These are phyloP conservation scores for Dissophora globulifera DNA, from an alignment of 192 early-diverging fungal species.

Conservation along the genomic window DNA sequence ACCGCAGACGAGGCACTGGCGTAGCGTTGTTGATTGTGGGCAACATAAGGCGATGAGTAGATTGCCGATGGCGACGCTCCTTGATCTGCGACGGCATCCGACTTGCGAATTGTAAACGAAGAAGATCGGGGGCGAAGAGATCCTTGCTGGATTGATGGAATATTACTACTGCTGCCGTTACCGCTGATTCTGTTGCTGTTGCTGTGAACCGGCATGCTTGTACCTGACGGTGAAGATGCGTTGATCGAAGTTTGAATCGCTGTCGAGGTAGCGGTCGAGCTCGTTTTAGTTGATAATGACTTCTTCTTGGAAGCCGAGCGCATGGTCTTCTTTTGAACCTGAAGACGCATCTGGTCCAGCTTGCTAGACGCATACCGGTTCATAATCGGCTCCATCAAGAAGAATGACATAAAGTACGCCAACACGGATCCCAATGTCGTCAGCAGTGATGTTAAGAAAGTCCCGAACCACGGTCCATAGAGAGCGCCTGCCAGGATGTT, in stretches of 20 bases:
- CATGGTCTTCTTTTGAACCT: conserved; percentile 48
- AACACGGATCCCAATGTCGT: conserved; percentile 48
- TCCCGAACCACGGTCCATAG: conserved; percentile 54
- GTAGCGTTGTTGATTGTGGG: too few species aligned
- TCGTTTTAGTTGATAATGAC: background rate
- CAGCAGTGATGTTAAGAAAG: conserved; percentile 46
- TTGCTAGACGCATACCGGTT: conserved; percentile 48
- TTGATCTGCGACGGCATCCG: conserved; percentile 4
- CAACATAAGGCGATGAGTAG: too few species aligned
- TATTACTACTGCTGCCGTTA: too few species aligned
- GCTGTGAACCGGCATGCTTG: background rate
- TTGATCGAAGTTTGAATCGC: conserved; percentile 22
- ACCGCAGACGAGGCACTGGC: too few species aligned
- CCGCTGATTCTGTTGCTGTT: too few species aligned
- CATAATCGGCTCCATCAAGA: conserved; percentile 49
- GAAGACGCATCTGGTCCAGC: conserved; percentile 43
- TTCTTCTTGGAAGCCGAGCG: conserved; percentile 11
- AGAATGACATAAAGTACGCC: conserved; percentile 56
- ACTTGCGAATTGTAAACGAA: conserved; percentile 23
- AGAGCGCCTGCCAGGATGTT: conserved; percentile 55
- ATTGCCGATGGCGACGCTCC: conserved; percentile 2
- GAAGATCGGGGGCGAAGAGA: conserved; percentile 35
- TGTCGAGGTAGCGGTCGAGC: conserved; percentile 16
- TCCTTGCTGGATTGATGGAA: conserved; percentile 1
- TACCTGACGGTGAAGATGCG: background rate